These are phyloP conservation scores for Chaetomium sp. DNA, from an alignment of 2,329 filamentous ascomycete genomes.

Conservation along the genomic window DNA sequence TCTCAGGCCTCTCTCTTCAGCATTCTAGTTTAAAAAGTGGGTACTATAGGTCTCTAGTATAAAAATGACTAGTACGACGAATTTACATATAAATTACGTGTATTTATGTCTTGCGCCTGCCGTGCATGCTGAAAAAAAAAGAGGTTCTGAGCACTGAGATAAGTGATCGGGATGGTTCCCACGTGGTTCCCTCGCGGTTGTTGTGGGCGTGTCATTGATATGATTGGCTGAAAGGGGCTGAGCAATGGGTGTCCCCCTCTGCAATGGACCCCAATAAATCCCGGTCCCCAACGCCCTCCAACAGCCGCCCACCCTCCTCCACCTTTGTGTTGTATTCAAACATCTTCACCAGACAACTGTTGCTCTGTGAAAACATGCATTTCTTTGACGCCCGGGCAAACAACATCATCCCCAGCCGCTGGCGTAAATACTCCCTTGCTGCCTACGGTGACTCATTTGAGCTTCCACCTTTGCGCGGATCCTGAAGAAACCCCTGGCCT, in stretches of 20 bases:
- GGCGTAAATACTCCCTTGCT: slow-evolving; percentile 3
- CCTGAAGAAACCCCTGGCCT: neutral
- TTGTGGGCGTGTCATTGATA: too few relatives aligned
- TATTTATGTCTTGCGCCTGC: too few relatives aligned
- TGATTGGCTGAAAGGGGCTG: too few relatives aligned
- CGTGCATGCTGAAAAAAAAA: too few relatives aligned
- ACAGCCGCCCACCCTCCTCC: too few relatives aligned
- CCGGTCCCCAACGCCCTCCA: neutral
- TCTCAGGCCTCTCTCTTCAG: too few relatives aligned
- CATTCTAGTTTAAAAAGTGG: too few relatives aligned
- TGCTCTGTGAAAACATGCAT: neutral
- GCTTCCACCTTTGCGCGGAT: slow-evolving; percentile 1
- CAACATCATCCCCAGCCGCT: neutral
- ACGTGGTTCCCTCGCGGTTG: neutral
- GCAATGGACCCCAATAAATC: neutral
- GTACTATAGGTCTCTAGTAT: too few relatives aligned
- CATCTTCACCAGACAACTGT: neutral
- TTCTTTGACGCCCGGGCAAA: neutral
- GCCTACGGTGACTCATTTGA: slow-evolving; percentile 16
- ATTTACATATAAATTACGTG: too few relatives aligned
- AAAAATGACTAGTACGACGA: too few relatives aligned
- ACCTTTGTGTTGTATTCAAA: too few relatives aligned
- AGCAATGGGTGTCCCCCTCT: neutral
- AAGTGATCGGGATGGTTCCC: slow-evolving; percentile 4
- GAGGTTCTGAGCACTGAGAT: too few relatives aligned